Base-by-base conservation (phyloP, 345 rosid species). In the Gossypium sturtianum region DNA sequence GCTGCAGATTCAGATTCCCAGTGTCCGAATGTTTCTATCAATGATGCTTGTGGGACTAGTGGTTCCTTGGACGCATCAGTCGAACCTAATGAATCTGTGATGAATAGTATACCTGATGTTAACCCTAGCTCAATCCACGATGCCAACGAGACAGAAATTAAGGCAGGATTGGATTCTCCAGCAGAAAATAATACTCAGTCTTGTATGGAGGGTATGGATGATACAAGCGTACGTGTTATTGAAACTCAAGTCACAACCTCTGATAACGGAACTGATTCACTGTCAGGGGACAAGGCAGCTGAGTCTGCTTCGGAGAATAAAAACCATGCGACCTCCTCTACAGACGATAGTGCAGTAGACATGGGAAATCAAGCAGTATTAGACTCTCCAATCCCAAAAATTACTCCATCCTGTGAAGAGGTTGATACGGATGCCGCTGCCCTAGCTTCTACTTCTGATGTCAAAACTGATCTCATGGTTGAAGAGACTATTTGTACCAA, bases 11-110 rank as follows among this genome's bases (percentile, higher is more conserved):
- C 69, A 41, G 51, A 66, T 66, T 45, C 71, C 54, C 54, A 22
- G 13, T 66, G 38, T 45, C 54, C 38, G 13, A 45, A 66, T 13
- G 53, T 12, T 10, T 66, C 54, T 66, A 12, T 45, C 16, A 20
- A 22, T 12, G 53, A 44, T 45, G 47, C 75, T 34, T 73, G 80
- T 54, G 48, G 63, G 60, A 71, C 45, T 38, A 63, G 80, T 69
- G 74, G 71, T 67, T 77, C 80, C 64, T 75, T 75, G 17, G 76
- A 74, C 64, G 78, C 73, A 66, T 74, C 80, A 47, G 72, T 67
- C 19, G 83, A 74, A 66, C 73, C 41, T 22, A 70, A 78, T 47
- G 79, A 56, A 76, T 73, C 76, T 61, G 57, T 57, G 15, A 13
- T 44, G 10, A 81, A 68, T 41, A 63, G 29, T 25, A 79, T 72